These are phyloP conservation scores for Dipteronia sinensis DNA, from an alignment of 345 rosid genomes.

Conservation along the genomic window DNA sequence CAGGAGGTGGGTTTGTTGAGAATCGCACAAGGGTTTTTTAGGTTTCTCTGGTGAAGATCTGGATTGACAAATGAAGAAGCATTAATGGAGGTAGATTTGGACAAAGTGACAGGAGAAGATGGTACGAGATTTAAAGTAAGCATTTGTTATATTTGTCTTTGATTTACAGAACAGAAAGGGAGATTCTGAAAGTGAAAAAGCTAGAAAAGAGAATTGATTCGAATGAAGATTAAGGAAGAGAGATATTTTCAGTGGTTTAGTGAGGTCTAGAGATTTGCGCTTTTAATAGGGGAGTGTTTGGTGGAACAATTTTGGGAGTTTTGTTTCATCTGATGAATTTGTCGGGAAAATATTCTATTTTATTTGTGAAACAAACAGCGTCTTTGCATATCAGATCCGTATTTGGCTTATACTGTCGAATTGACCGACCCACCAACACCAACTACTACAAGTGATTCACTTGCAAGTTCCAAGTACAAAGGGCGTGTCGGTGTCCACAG, in stretches of 20 bases:
- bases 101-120: slow-evolving; percentile 46
- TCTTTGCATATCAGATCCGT: background rate
- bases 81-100: slow-evolving; percentile 37
- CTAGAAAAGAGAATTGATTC: background rate
- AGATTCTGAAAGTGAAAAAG: slow-evolving; percentile 21
- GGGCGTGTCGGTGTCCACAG: no score
- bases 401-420: background rate
- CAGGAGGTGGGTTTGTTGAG: slow-evolving; percentile 28
- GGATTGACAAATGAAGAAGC: slow-evolving; percentile 34
- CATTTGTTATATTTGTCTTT: slow-evolving; percentile 35
- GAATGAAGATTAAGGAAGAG: background rate
- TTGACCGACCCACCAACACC: no score
- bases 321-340: background rate
- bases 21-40: slow-evolving; percentile 29
- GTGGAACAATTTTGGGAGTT: background rate
- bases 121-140: slow-evolving; percentile 52
- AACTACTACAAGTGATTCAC: no score
- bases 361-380: background rate
- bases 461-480: no score
- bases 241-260: background rate
- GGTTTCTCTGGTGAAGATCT: slow-evolving; percentile 30
- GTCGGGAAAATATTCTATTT: background rate
- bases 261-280: background rate
- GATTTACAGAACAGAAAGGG: slow-evolving; percentile 1
- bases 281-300: background rate